Base-by-base conservation (phyloP, 352 stramenopile species). In the Globisporangium iwayamae region DNA sequence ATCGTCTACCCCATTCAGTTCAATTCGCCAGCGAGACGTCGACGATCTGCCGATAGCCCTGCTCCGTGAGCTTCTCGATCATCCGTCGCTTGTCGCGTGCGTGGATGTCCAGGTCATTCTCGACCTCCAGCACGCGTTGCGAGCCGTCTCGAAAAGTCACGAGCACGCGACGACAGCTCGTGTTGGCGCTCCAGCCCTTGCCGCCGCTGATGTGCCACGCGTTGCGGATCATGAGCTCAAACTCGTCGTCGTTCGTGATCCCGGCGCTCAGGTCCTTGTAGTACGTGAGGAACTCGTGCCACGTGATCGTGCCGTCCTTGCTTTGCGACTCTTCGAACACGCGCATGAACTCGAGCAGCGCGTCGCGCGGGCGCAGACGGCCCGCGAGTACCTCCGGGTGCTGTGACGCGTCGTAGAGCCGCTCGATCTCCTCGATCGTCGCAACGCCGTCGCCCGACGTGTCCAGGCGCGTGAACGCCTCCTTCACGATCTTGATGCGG, bases 221-320 rank as follows among this genome's bases (percentile, higher is more conserved):
- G 45, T 92, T 95, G 58, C 85, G 76, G 36, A 96, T 74, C 75
- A 96, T 91, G 52, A 93, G 80, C 67, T 93, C 81, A 51, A 95
- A 96, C 67, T 91, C 83, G 64, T 96, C 89, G 72, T 97, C 91
- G 56, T 79, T 71, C 46, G 66, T 64, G 54, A 98, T 91, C 14
- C 76, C 82, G 0, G 81, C 86, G 57, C 84, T 91, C 30, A 97
- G 60, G 65, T 97, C 91, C 38, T 92, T 92, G 74, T 97, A 97
- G 76, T 97, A 97, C 2, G 76, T 60, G n/a, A 95, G 70, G 62
- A 97, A 97, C 61, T 96, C 84, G 63, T 80, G 78, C 77, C 83
- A 90, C 14, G 78, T 91, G 65, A 96, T 85, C 39, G 75, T 67
- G 36, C 81, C 81, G 52, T 91, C 81, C 0, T 66, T 64, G 2